Conservation (phyloP, 2,329 filamentous ascomycete genomes). For the Penicillium sp. region DNA sequence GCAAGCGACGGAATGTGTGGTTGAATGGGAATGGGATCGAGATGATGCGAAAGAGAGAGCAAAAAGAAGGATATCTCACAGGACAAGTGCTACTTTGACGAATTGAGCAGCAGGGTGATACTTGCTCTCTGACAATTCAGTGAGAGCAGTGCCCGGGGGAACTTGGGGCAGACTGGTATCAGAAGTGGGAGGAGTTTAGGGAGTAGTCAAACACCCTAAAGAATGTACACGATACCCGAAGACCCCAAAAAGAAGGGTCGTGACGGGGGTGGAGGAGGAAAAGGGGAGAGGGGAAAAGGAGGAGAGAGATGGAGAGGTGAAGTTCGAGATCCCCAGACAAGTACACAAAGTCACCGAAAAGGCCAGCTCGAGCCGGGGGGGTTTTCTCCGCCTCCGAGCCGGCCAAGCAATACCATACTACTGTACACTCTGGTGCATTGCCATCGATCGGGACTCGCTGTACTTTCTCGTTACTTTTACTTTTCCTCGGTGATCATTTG, state of each 20-base stretch:
- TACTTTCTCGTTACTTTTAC: no score
- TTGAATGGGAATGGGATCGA: neutral
- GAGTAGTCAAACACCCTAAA: constrained; percentile 20
- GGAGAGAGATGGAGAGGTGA: constrained; percentile 18
- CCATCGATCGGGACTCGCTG: no score
- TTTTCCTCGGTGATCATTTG: no score
- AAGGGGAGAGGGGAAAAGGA: constrained; percentile 10
- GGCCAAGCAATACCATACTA: neutral
- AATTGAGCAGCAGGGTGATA: constrained; percentile 9
- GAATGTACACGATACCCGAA: constrained; percentile 21
- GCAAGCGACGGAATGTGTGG: neutral
- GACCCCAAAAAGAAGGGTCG: constrained; percentile 18
- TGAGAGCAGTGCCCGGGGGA: constrained; percentile 15
- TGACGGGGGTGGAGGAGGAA: constrained; percentile 3
- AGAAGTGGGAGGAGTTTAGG: constrained; percentile 5
- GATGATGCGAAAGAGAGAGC: neutral
- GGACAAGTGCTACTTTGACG: constrained; percentile 1
- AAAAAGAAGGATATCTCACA: constrained; percentile 9
- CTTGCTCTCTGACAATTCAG: constrained; percentile 9
- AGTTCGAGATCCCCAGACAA: constrained; percentile 27
- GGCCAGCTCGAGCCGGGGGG: constrained; percentile 32
- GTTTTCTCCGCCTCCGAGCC: constrained; percentile 29
- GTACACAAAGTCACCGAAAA: constrained; percentile 31
- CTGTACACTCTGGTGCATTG: neutral
- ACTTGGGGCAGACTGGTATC: constrained; percentile 7